Evolutionary conservation across 345 rosid genomes (phyloP).

Genomic region (Lepidium didymum): DNA sequence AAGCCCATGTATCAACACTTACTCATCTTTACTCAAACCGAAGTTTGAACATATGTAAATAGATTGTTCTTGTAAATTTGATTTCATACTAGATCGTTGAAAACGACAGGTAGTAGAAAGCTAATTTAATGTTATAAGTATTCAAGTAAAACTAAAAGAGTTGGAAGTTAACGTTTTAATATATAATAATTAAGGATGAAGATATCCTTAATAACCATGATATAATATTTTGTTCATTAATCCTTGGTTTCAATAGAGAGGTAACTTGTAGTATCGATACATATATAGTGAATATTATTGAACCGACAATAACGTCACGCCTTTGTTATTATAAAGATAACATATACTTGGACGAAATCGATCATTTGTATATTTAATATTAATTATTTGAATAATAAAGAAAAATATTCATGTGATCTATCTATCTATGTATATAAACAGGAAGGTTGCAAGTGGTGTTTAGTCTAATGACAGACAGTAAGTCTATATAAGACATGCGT

Average conservation of each 20-base stretch:
- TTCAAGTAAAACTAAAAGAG: constrained; percentile 29
- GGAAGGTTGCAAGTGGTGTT: no score
- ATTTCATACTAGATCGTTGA: constrained; percentile 16
- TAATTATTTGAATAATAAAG: background rate
- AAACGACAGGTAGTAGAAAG: constrained; percentile 8
- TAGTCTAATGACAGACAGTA: no score
- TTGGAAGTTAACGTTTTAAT: constrained; percentile 21
- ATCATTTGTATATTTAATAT: background rate
- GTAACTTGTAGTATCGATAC: constrained; percentile 29
- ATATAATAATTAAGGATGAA: constrained; percentile 18
- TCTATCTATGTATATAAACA: constrained; percentile 24
- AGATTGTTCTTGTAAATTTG: background rate
- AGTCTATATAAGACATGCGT: no score
- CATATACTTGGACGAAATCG: constrained; percentile 31
- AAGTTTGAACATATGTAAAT: no score
- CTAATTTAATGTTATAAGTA: constrained; percentile 8
- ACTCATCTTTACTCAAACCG: no score
- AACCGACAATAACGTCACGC: constrained; percentile 35
- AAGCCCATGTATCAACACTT: no score
- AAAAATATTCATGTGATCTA: constrained; percentile 23
- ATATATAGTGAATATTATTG: constrained; percentile 25
- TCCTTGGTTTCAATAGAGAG: constrained; percentile 26
- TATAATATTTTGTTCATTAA: constrained; percentile 1
- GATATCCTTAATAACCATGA: constrained; percentile 20
- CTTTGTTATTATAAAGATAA: constrained; percentile 26